Evolutionary conservation across 768 basidiomycete genomes (phyloP).

Genomic region (Tricholoma sp.): DNA sequence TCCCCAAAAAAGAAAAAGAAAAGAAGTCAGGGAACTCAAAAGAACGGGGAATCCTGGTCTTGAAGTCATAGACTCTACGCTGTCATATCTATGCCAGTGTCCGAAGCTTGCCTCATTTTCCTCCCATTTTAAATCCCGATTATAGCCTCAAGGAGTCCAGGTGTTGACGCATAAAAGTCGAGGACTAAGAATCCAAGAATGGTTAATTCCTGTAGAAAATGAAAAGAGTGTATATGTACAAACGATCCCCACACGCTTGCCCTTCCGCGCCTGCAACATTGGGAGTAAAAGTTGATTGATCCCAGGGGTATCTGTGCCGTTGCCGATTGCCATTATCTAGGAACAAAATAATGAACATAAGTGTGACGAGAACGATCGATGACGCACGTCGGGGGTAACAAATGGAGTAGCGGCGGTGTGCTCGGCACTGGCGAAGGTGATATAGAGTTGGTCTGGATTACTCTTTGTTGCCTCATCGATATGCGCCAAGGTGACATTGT

Average conservation of each 20-base stretch:
- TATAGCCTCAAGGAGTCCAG: slow-evolving; percentile 41
- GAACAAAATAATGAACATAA: neutral
- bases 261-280: slow-evolving; percentile 36
- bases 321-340: slow-evolving; percentile 41
- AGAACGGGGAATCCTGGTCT: no score
- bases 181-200: slow-evolving; percentile 27
- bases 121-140: slow-evolving; percentile 25
- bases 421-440: slow-evolving; percentile 43
- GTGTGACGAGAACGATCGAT: neutral
- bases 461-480: slow-evolving; percentile 34
- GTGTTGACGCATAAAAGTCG: slow-evolving; percentile 43
- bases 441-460: slow-evolving; percentile 38
- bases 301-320: slow-evolving; percentile 28
- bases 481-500: slow-evolving; percentile 35
- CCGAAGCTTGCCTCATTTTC: neutral
- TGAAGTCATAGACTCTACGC: neutral
- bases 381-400: slow-evolving; percentile 31
- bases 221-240: slow-evolving; percentile 26
- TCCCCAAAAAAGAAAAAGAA: no score
- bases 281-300: slow-evolving; percentile 41
- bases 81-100: neutral
- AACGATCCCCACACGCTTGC: slow-evolving; percentile 41
- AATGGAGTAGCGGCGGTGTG: slow-evolving; percentile 28
- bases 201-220: neutral
- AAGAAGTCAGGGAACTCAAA: no score